Base-by-base conservation (phyloP, 2,329 filamentous ascomycete species). In the Cladosporium sp. region DNA sequence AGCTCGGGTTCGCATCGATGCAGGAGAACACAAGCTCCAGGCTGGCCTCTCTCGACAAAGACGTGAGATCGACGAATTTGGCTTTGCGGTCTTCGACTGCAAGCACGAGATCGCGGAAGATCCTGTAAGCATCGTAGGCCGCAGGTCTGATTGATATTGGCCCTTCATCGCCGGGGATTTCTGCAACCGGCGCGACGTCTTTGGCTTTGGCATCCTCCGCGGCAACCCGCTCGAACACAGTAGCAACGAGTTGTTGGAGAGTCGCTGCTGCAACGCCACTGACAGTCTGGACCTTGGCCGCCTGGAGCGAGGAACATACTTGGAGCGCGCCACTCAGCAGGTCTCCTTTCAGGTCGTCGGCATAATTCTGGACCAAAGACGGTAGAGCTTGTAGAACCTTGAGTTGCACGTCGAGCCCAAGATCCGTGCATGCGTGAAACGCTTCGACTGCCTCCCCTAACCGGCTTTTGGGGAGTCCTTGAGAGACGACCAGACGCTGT, bases 181-280 rank as follows among this genome's bases (percentile, higher is more conserved):
- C 84, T 13, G 83, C 84, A 34, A 82, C 79, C 3, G 79, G 74
- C 11, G 57, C 46, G 8, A 79, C 74, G 56, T 84, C 62, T 52
- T 61, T 64, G 18, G 68, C 66, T 66, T 68, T 71, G 86, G 84
- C 84, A 67, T 96, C 90, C 74, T 96, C 90, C 5, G 75, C 74
- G 0, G 84, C 81, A 2, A 96, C 89, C 68, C 95, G 93, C 67
- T 97, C 93, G 70, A 96, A 97, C 0, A 95, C 87, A 0, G 88
- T 86, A 32, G 93, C 89, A 7, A 97, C 85, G 11, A 98, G 80
- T 69, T 97, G 93, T 70, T 96, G 92, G 50, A 98, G 75, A 2
- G 93, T 97, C n/a, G 93, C 93, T 22, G 92, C 89, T 9, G 93
- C 93, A 1, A 95, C 97, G 62, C 95, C 95, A 66, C 92, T 95